A percentile compares a stretch with the other conserved stretches of the same genome.
These are phyloP conservation scores for Hansenula lynferdii DNA, from an alignment of 1,139 yeast genomes.

Conservation along the genomic window DNA sequence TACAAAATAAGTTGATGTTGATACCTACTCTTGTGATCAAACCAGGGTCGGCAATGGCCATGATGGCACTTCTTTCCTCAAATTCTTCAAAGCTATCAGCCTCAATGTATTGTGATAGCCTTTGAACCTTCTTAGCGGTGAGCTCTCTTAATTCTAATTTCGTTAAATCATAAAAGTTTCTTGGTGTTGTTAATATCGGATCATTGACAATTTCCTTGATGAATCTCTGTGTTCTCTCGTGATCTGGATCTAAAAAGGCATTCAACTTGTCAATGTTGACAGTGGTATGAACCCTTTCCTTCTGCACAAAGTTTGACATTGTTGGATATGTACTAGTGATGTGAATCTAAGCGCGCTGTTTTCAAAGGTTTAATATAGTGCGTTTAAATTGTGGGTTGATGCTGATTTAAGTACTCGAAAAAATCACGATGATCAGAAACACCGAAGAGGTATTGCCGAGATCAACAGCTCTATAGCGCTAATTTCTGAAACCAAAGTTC, in stretches of 20 bases:
- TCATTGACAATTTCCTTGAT: slow-evolving; percentile 48
- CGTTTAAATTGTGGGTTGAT: too few relatives aligned
- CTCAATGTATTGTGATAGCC: slow-evolving; percentile 45
- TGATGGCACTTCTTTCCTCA: slow-evolving; percentile 34
- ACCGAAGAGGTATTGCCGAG: too few relatives aligned
- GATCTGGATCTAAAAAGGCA: slow-evolving; percentile 51
- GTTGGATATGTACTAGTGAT: not conserved
- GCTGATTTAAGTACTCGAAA: too few relatives aligned
- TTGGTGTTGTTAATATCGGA: slow-evolving; percentile 45
- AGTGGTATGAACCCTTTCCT: slow-evolving; percentile 43
- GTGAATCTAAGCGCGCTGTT: not conserved
- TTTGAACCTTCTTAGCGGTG: slow-evolving; percentile 46
- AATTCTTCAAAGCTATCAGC: slow-evolving; percentile 40
- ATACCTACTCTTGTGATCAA: slow-evolving; percentile 66
- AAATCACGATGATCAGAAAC: too few relatives aligned
- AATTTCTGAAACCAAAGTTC: too few relatives aligned
- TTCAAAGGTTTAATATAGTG: too few relatives aligned
- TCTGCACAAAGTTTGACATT: slow-evolving; percentile 31
- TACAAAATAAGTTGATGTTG: slow-evolving; percentile 66
- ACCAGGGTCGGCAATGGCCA: slow-evolving; percentile 50
- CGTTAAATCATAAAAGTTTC: slow-evolving; percentile 48
- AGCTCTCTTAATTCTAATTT: slow-evolving; percentile 46
- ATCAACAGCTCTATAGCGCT: too few relatives aligned
- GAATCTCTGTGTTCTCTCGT: slow-evolving; percentile 35
- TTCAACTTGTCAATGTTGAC: slow-evolving; percentile 45